A percentile compares a stretch with the other conserved stretches of the same genome.
These are phyloP conservation scores for Halenospora varia DNA, from an alignment of 495 filamentous ascomycete genomes.

Conservation along the genomic window DNA sequence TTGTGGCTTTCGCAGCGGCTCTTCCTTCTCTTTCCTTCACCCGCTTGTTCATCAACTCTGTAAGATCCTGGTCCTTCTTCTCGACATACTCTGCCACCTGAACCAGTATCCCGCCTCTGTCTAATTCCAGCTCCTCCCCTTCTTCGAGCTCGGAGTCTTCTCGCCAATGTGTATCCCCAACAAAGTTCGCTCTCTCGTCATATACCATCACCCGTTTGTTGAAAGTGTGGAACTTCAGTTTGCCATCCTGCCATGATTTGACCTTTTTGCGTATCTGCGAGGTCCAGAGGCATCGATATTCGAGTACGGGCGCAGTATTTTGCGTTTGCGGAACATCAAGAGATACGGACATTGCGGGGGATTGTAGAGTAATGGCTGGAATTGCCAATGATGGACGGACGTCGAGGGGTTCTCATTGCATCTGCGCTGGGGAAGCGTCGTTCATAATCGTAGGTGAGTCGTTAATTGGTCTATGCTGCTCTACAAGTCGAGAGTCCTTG, in stretches of 20 bases:
- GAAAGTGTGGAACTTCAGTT: slow-evolving; percentile 81
- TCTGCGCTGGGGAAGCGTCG: not conserved
- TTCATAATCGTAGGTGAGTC: not conserved
- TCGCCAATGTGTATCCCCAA: slow-evolving; percentile 83
- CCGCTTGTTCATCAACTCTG: slow-evolving; percentile 65
- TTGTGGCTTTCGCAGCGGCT: slow-evolving; percentile 24
- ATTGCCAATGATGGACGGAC: not conserved
- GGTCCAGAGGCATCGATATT: slow-evolving; percentile 82
- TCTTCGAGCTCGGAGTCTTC: slow-evolving; percentile 57
- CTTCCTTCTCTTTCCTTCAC: slow-evolving; percentile 45
- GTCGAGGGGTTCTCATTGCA: not conserved
- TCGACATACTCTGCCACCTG: slow-evolving; percentile 73
- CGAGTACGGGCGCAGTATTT: slow-evolving; percentile 71
- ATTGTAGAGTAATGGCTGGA: not conserved
- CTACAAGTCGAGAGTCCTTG: not conserved
- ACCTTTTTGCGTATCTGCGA: slow-evolving; percentile 79
- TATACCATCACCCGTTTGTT: slow-evolving; percentile 92
- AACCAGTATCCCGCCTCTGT: slow-evolving; percentile 68
- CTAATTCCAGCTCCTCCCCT: slow-evolving; percentile 78
- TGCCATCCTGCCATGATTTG: slow-evolving; percentile 92
- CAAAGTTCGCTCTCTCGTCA: slow-evolving; percentile 70
- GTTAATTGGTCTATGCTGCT: not conserved
- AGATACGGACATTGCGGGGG: not conserved
- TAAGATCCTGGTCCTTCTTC: slow-evolving; percentile 71
- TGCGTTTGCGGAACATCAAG: slow-evolving; percentile 32